These are phyloP conservation scores for Scedosporium dehoogii DNA, from an alignment of 2,329 filamentous ascomycete genomes.

Conservation along the genomic window DNA sequence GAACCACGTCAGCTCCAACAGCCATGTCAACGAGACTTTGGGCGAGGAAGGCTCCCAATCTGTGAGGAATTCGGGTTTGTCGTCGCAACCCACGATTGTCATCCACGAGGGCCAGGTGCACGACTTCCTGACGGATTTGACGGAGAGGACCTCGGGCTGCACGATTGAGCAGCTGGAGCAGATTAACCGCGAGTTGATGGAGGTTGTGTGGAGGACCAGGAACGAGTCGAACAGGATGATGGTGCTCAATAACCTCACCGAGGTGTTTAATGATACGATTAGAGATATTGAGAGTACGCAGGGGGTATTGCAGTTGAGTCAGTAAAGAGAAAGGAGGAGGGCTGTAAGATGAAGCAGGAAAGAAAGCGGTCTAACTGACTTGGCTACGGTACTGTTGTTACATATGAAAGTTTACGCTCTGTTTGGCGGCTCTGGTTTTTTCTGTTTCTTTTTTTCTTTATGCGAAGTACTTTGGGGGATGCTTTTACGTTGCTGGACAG, in stretches of 20 bases:
- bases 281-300: conserved; percentile 53
- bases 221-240: conserved; percentile 74
- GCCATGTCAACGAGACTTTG: conserved; percentile 29
- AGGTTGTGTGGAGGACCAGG: conserved; percentile 71
- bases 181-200: conserved; percentile 84
- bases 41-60: conserved; percentile 22
- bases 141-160: conserved; percentile 61
- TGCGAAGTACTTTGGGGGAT: too few species aligned
- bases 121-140: conserved; percentile 52
- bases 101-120: conserved; percentile 39
- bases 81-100: conserved; percentile 16
- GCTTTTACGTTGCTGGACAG: too few species aligned
- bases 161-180: conserved; percentile 93
- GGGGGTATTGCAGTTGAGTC: conserved; percentile 32
- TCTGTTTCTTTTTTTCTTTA: too few species aligned
- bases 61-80: conserved; percentile 11
- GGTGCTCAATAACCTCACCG: conserved; percentile 53
- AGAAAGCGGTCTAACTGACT: background rate
- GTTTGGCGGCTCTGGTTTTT: too few species aligned
- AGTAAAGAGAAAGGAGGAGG: conserved; percentile 15
- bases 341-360: background rate
- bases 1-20: conserved; percentile 19
- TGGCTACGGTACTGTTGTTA: too few species aligned
- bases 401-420: too few species aligned
- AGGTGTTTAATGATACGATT: conserved; percentile 68